Conservation (phyloP, 75 land plant genomes). For the Pinus tabuliformis region DNA sequence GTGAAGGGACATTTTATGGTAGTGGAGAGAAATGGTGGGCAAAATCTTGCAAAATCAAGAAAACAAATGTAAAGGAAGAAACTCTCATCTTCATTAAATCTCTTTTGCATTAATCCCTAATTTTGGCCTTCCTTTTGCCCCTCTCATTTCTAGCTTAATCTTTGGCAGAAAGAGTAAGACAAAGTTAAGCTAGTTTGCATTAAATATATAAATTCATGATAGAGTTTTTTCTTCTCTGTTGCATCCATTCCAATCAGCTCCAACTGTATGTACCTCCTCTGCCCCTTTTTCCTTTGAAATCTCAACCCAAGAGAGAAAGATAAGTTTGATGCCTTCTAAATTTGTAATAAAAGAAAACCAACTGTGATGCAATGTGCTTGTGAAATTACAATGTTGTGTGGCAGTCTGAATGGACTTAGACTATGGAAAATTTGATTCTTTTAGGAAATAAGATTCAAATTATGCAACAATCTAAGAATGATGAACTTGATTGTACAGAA, state of each 20-base stretch:
- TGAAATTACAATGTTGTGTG: not conserved
- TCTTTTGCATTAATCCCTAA: not conserved
- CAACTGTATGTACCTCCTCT: not conserved
- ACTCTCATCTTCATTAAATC: not conserved
- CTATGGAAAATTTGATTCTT: constrained; percentile 6
- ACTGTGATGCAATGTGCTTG: not conserved
- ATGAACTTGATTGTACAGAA: constrained; percentile 41
- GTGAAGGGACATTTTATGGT: constrained; percentile 72
- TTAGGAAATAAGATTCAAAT: constrained; percentile 75
- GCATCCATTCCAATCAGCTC: constrained; percentile 8
- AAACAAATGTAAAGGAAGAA: constrained; percentile 14
- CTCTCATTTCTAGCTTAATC: not conserved
- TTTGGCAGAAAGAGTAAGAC: not conserved
- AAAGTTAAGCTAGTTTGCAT: not conserved
- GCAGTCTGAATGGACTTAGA: not conserved
- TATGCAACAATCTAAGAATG: constrained; percentile 52
- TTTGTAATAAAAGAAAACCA: not conserved
- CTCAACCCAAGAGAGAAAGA: not conserved
- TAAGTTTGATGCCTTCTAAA: not conserved
- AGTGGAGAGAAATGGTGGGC: constrained; percentile 70
- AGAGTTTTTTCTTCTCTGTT: not conserved
- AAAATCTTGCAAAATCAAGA: constrained; percentile 67
- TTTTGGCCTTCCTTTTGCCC: not conserved
- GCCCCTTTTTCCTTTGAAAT: not conserved
- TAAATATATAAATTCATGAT: not conserved